phyloP scores from a whole-genome alignment of 805 yeast species.

The Candida sphagnicola region DNA sequence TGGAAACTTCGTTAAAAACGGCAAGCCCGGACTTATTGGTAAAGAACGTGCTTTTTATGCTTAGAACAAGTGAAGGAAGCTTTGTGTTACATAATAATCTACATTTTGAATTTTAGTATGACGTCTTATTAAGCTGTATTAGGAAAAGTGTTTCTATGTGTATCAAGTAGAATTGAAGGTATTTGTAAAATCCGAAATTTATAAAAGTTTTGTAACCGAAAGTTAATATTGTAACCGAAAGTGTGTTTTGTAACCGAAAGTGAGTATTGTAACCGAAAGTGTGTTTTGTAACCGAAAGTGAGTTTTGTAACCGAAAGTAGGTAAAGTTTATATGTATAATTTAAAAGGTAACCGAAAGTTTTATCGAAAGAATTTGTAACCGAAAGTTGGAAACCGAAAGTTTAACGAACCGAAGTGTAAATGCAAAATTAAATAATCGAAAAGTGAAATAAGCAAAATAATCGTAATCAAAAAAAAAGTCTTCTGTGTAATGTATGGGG shows the following conservation, averaged over 20 bases:
- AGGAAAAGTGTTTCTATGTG: background rate
- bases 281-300: background rate
- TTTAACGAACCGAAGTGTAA: background rate
- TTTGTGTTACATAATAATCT: background rate
- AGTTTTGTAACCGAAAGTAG: background rate
- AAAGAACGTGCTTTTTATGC: too few relatives aligned
- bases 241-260: background rate
- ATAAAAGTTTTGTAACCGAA: too few relatives aligned
- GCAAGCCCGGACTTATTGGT: too few relatives aligned
- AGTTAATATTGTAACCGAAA: background rate
- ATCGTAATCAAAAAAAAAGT: background rate
- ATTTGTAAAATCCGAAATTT: background rate
- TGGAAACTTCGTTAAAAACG: too few relatives aligned
- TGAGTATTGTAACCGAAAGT: background rate
- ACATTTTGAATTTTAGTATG: background rate
- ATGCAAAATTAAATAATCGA: background rate
- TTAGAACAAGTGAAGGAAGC: background rate
- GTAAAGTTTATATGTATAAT: background rate
- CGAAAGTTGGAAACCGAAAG: background rate
- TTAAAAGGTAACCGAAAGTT: background rate
- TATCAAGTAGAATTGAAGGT: background rate
- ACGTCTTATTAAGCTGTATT: too few relatives aligned
- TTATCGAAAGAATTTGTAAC: background rate
- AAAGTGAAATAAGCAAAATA: background rate
- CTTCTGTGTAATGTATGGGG: background rate